phyloP scores from a whole-genome alignment of 805 yeast species.

The Candida saitoana region DNA sequence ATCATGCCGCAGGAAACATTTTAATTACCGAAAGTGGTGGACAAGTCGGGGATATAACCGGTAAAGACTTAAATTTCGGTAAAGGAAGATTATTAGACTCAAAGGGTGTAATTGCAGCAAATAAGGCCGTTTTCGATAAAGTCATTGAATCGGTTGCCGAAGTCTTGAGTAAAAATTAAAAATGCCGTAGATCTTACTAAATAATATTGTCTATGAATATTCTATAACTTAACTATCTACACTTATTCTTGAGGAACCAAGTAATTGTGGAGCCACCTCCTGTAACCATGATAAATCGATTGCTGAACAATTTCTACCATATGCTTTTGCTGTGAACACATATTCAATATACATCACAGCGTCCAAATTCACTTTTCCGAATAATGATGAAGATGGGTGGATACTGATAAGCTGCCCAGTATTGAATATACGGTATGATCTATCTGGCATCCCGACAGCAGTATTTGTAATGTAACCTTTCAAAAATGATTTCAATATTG shows the following conservation, averaged over 20 bases:
- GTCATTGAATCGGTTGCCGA: conserved; percentile 47
- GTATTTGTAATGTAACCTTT: conserved; percentile 83
- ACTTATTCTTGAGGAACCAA: conserved; percentile 40
- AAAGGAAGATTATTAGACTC: conserved; percentile 76
- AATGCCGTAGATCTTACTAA: neutral
- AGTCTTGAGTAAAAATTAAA: conserved; percentile 15
- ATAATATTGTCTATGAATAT: neutral
- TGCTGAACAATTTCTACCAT: conserved; percentile 83
- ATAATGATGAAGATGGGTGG: conserved; percentile 86
- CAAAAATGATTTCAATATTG: conserved; percentile 72
- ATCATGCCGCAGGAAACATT: conserved; percentile 94
- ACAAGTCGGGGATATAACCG: conserved; percentile 77
- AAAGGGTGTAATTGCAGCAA: conserved; percentile 91
- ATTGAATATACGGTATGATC: conserved; percentile 81
- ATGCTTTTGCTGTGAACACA: conserved; percentile 88
- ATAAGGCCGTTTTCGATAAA: conserved; percentile 41
- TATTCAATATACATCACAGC: conserved; percentile 94
- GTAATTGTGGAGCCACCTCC: conserved; percentile 66
- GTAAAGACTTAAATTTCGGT: conserved; percentile 74
- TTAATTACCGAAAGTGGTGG: conserved; percentile 91
- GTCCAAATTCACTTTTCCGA: conserved; percentile 69
- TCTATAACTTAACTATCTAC: conserved; percentile 17
- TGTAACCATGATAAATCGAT: conserved; percentile 83
- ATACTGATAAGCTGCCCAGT: conserved; percentile 82
- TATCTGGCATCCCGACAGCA: conserved; percentile 92